Evolutionary conservation across 768 basidiomycete genomes (phyloP), one percentile per base, ranked within the genome.

Genomic region (Tulasnella sp.): DNA sequence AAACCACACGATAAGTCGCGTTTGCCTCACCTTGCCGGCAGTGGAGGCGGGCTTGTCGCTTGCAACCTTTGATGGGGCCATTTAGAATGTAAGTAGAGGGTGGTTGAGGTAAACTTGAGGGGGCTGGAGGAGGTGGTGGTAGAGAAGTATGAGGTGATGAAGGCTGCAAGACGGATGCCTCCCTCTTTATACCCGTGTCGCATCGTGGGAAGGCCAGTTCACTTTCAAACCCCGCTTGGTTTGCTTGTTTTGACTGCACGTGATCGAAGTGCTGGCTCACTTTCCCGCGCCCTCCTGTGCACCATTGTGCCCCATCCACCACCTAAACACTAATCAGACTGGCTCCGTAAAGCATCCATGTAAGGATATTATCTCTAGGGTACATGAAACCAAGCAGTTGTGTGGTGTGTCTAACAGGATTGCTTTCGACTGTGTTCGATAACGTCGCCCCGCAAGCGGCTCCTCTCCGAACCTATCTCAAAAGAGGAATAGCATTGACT

Each of bases 31-130:
- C 49, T 93, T 93, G 74, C 82, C 82, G 70, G 81, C 82, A 74
- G 91, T 85, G 0, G 85, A 85, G 52, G 84, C 87, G 76, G 89
- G 88, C 77, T 89, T 88, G 83, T 89, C 89, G 82, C 83, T 87
- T 37, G 87, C 88, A 71, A 87, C 87, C 58, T 88, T 89, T 76
- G 90, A 90, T 70, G 91, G 90, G 72, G 90, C 91, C 77, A 78
- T 78, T 78, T 78, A 19, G 12, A n/a, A 52, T 77, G 25, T 12
- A 29, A 40, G 45, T 78, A 37, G 75, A 31, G 29, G 58, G 67
- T 67, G 17, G 72, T 31, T 36, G 58, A 68, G 49, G 22, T 58
- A 31, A 58, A n/a, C 54, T 58, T 58, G 49, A 38, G 71, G 29
- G 45, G 17, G 72, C 22, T 58, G 42, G 38, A 31, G 38, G 45